Percentiles rank a stretch among this genome's conserved stretches.
These are phyloP conservation scores for Tuctoria greenei DNA, from an alignment of 176 grass and related monocot species.

Conservation along the genomic window DNA sequence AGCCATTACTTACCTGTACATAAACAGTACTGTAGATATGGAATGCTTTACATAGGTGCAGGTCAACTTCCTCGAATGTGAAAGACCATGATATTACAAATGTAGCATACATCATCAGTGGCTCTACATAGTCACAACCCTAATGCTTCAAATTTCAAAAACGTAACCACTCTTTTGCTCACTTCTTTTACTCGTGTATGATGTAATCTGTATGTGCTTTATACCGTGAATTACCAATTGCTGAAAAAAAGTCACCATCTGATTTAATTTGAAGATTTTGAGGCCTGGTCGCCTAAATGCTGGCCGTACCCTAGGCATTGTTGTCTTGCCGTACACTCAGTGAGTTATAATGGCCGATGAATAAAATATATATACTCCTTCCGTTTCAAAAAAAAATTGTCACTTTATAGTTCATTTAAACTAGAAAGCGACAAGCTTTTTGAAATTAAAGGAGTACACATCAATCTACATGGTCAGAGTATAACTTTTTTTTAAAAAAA, in stretches of 20 bases:
- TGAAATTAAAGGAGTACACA: too few relatives aligned
- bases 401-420: too few relatives aligned
- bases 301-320: too few relatives aligned
- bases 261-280: too few relatives aligned
- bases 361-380: too few relatives aligned
- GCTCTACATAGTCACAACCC: neutral
- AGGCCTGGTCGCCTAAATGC: too few relatives aligned
- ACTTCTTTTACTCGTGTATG: neutral
- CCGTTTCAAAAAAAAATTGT: too few relatives aligned
- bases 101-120: constrained; percentile 27
- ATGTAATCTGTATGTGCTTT: constrained; percentile 17
- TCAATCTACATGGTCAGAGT: too few relatives aligned
- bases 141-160: neutral
- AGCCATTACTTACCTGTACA: constrained; percentile 36
- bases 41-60: neutral
- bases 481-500: too few relatives aligned
- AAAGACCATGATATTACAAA: constrained; percentile 14
- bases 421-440: too few relatives aligned
- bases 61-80: constrained; percentile 28
- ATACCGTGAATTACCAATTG: constrained; percentile 18
- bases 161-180: neutral
- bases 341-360: too few relatives aligned
- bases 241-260: neutral
- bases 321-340: too few relatives aligned
- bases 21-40: constrained; percentile 31